Conservation (phyloP, 805 yeast species). For the Hagleromyces aurorensis region DNA sequence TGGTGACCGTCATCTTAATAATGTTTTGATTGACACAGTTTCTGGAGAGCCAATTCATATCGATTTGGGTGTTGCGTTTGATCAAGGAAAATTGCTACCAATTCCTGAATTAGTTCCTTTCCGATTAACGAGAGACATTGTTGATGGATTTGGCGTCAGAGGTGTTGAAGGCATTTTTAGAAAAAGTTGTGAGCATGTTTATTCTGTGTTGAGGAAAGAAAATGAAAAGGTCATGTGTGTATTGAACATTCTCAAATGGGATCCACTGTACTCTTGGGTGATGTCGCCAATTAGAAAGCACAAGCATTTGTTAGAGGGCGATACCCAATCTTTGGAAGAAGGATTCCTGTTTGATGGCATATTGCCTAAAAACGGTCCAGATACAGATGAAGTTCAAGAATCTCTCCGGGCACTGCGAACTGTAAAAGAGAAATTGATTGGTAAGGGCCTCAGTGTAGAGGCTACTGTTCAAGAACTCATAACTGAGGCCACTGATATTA, state of each 20-base stretch:
- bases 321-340: conserved; percentile 9
- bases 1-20: conserved; percentile 93
- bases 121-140: conserved; percentile 78
- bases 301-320: conserved; percentile 29
- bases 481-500: conserved; percentile 60
- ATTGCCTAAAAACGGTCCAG: conserved; percentile 4
- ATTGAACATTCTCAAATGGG: conserved; percentile 79
- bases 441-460: conserved; percentile 66
- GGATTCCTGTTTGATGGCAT: conserved; percentile 11
- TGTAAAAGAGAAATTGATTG: conserved; percentile 61
- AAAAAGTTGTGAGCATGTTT: conserved; percentile 64
- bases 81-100: conserved; percentile 76
- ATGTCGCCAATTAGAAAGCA: conserved; percentile 64
- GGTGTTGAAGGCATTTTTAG: conserved; percentile 75
- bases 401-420: conserved; percentile 71
- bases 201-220: conserved; percentile 57
- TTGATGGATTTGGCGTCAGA: conserved; percentile 89
- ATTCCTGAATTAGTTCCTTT: conserved; percentile 95
- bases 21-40: conserved; percentile 69
- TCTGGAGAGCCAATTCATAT: conserved; percentile 94
- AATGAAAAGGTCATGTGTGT: conserved; percentile 68
- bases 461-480: conserved; percentile 79
- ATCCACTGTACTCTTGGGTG: conserved; percentile 90
- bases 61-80: conserved; percentile 94
- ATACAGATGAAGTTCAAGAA: conserved; percentile 46